Evolutionary conservation across 202 grass and related monocot genomes (phyloP).

Genomic region (Panicum virgatum): DNA sequence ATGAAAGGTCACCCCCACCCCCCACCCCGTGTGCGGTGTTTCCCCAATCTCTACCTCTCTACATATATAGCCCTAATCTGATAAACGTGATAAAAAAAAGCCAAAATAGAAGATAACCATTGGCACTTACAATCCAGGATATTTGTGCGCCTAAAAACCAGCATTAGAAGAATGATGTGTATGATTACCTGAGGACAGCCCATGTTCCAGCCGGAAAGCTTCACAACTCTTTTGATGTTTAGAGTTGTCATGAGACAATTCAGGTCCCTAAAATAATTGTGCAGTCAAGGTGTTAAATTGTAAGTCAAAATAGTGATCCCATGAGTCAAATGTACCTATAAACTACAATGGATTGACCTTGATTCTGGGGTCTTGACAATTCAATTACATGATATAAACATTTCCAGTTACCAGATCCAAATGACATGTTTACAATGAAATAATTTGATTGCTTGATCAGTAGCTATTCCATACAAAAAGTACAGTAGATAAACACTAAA

Average conservation of each 20-base stretch:
- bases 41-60: too few relatives aligned
- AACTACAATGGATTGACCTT: slow-evolving; percentile 10
- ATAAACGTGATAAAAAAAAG: slow-evolving; percentile 14
- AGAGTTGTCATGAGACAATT: slow-evolving; percentile 47
- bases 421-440: slow-evolving; percentile 2
- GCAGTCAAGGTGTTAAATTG: slow-evolving; percentile 16
- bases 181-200: slow-evolving; percentile 61
- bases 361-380: neutral
- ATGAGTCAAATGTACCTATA: neutral
- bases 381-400: slow-evolving; percentile 22
- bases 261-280: slow-evolving; percentile 36
- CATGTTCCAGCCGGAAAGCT: slow-evolving; percentile 64
- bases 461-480: slow-evolving; percentile 11
- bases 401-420: slow-evolving; percentile 9
- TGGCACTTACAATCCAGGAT: slow-evolving; percentile 6
- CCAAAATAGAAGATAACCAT: neutral
- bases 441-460: neutral
- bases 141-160: neutral
- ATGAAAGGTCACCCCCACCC: too few relatives aligned
- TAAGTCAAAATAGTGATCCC: neutral
- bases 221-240: slow-evolving; percentile 57
- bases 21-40: too few relatives aligned
- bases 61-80: neutral
- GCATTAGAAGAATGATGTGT: neutral
- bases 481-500: neutral